These are phyloP conservation scores for Circinella minor DNA, from an alignment of 371 early-diverging fungal species.

Conservation along the genomic window DNA sequence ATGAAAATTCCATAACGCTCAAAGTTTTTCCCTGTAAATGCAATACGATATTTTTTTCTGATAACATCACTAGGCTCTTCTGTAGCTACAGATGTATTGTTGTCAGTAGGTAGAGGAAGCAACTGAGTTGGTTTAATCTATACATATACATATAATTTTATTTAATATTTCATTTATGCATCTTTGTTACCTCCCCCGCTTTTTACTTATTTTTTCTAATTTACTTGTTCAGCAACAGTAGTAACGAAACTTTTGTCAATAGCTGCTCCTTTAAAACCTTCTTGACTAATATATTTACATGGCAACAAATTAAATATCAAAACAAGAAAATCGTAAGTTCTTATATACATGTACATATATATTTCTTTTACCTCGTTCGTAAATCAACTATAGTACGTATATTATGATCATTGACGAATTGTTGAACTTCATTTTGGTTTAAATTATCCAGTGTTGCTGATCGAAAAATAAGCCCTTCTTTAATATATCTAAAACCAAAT, in stretches of 20 bases:
- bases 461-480: slow-evolving; percentile 32
- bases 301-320: background rate
- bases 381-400: slow-evolving; percentile 37
- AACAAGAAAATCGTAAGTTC: background rate
- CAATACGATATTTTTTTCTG: slow-evolving; percentile 40
- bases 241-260: slow-evolving; percentile 24
- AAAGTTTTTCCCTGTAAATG: slow-evolving; percentile 50
- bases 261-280: slow-evolving; percentile 11
- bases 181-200: background rate
- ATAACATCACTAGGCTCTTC: background rate
- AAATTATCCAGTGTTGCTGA: slow-evolving; percentile 37
- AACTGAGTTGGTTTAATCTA: slow-evolving; percentile 4
- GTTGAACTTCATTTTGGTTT: slow-evolving; percentile 19
- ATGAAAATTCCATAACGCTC: slow-evolving; percentile 47
- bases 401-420: slow-evolving; percentile 23
- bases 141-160: background rate
- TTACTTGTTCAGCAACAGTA: slow-evolving; percentile 17
- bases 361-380: slow-evolving; percentile 29
- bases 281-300: slow-evolving; percentile 3
- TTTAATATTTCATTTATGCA: background rate
- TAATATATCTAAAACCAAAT: slow-evolving; percentile 24
- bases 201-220: background rate
- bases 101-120: background rate
- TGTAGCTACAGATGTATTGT: background rate
- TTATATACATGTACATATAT: too few relatives aligned